These are phyloP conservation scores for Sicyos edulis DNA, from an alignment of 306 rosid species.

Conservation along the genomic window DNA sequence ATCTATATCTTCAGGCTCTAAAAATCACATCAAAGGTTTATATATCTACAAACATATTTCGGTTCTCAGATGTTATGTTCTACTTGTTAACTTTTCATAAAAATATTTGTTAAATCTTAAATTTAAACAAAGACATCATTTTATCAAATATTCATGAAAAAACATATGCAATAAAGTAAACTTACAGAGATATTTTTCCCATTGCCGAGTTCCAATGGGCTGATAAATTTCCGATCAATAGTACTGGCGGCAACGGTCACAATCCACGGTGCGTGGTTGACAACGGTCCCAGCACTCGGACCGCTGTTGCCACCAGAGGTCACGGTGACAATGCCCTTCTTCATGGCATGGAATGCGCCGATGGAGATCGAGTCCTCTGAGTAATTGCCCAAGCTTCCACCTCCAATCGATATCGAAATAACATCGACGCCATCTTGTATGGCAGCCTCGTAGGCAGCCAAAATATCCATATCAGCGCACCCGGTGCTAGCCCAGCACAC, in stretches of 20 bases:
- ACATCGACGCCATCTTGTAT: slow-evolving; percentile 81
- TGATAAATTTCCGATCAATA: slow-evolving; percentile 61
- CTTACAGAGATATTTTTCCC: slow-evolving; percentile 59
- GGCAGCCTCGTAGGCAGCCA: slow-evolving; percentile 85
- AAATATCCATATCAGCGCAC: slow-evolving; percentile 79
- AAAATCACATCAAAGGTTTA: no score
- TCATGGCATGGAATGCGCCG: slow-evolving; percentile 78
- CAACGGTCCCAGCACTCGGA: slow-evolving; percentile 40
- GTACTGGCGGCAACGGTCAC: slow-evolving; percentile 81
- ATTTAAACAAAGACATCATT: no score
- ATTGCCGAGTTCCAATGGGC: slow-evolving; percentile 54
- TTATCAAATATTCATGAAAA: no score
- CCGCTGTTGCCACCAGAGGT: slow-evolving; percentile 82
- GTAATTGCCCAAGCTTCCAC: slow-evolving; percentile 32
- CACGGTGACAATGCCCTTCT: slow-evolving; percentile 67
- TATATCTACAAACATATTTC: no score
- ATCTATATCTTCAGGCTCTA: no score
- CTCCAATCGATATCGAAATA: slow-evolving; percentile 80
- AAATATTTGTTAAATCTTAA: no score
- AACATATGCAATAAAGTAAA: not conserved
- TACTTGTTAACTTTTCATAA: no score
- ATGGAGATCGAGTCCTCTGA: slow-evolving; percentile 44
- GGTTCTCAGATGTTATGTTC: no score
- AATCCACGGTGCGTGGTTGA: slow-evolving; percentile 78
- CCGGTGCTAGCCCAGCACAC: slow-evolving; percentile 62